Conservation (phyloP, 2,329 filamentous ascomycete genomes). For the Sarocladium strictum region DNA sequence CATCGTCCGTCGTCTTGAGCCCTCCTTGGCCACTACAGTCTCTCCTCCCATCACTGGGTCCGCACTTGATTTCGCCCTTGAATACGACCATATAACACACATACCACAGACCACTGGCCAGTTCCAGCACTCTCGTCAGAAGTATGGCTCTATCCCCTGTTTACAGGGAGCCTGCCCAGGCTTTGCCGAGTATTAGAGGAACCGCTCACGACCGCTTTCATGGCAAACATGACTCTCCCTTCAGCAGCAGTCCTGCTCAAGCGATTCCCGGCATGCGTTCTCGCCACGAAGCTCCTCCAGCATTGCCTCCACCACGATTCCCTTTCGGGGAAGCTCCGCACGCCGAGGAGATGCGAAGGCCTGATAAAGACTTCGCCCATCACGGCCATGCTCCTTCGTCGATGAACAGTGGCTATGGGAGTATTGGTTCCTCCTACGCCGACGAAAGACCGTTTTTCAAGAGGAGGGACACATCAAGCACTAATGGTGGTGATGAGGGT, state of each 20-base stretch:
- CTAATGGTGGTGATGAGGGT: conserved; percentile 33
- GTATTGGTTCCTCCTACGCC: conserved; percentile 27
- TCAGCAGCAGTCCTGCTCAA: conserved; percentile 30
- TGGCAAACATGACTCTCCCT: conserved; percentile 25
- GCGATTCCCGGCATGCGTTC: conserved; percentile 34
- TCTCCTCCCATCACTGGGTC: not conserved
- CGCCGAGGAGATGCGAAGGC: conserved; percentile 22
- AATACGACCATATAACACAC: not conserved
- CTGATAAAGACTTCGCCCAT: conserved; percentile 23
- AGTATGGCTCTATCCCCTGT: conserved; percentile 31
- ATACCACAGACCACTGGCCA: not conserved
- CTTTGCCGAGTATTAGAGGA: conserved; percentile 31
- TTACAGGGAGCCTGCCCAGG: conserved; percentile 27
- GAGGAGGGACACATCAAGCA: conserved; percentile 23
- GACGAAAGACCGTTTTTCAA: conserved; percentile 29
- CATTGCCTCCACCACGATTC: conserved; percentile 39
- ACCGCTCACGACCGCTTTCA: conserved; percentile 23
- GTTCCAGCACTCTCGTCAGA: not conserved
- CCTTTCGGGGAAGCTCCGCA: conserved; percentile 27
- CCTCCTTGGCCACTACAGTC: not conserved
- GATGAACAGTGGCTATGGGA: conserved; percentile 31
- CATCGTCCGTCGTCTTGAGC: not conserved
- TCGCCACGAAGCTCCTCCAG: conserved; percentile 32
- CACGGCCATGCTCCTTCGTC: conserved; percentile 3
- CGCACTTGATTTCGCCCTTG: not conserved